These are phyloP conservation scores for Macadamia integrifolia DNA, from an alignment of 164 flowering plant genomes.

Conservation along the genomic window DNA sequence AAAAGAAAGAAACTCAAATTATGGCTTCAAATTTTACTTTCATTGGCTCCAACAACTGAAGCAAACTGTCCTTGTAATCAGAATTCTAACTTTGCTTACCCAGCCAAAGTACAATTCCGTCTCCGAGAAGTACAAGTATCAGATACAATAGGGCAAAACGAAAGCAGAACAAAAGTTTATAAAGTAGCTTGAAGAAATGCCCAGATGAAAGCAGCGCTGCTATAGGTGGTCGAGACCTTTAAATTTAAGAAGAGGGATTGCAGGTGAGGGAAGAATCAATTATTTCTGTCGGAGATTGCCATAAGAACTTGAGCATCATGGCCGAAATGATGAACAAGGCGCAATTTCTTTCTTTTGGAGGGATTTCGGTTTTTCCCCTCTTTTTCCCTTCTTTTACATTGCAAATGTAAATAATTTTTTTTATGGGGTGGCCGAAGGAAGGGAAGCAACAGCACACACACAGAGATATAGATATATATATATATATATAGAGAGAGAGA, in stretches of 20 bases:
- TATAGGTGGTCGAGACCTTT: neutral
- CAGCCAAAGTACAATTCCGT: conserved; percentile 16
- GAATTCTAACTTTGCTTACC: conserved; percentile 5
- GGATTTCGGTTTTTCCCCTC: no score
- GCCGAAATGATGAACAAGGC: neutral
- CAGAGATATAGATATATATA: no score
- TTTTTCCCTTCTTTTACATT: neutral
- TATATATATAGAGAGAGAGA: no score
- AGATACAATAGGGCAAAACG: neutral
- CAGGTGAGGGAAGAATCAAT: conserved; percentile 9
- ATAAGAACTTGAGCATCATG: conserved; percentile 3
- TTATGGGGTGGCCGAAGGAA: no score
- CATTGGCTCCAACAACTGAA: neutral
- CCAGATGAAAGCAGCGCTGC: conserved; percentile 2
- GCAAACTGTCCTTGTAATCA: neutral
- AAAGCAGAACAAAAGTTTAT: neutral
- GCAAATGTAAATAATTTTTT: neutral
- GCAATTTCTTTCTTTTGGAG: neutral
- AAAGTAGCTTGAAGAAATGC: conserved; percentile 22
- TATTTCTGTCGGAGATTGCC: conserved; percentile 11
- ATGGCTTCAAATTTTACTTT: conserved; percentile 1
- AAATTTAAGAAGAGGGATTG: conserved; percentile 14
- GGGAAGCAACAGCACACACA: no score
- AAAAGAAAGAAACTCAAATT: neutral
- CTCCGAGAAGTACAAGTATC: conserved; percentile 15